Evolutionary conservation across 495 filamentous ascomycete genomes (phyloP), one percentile per base, ranked within the genome.

Genomic region (Aspergillus bridgeri): DNA sequence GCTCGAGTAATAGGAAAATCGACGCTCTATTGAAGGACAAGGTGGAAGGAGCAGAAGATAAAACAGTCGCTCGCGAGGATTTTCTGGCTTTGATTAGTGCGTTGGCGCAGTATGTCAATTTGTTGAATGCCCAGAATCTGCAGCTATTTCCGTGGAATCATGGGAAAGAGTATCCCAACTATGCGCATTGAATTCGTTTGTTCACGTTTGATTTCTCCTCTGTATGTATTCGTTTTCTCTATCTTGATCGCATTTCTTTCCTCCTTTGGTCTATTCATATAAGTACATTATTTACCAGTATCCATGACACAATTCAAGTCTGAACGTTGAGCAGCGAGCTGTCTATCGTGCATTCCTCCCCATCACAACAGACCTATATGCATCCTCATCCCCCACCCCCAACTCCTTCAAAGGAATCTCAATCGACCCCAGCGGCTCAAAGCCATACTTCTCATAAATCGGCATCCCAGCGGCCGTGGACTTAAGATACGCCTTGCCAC

Each of bases 121-220:
- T 61, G 6, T 45, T 61, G 15, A 61, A 61, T 57, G 59, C 59
- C 8, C 59, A 61, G 54, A 61, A 61, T 22, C 44, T 61, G 48
- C 50, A 43, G 24, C 8, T 57, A 44, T 61, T 57, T 53, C 59
- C 59, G 5, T 61, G 59, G 59, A 57, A 51, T 11, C 59, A 61
- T 44, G 43, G 48, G 2, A n/a, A 17, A 15, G 59, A 61, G 44
- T 61, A 61, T 46, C 48, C 38, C 24, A 53, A 53, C 22, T 38
- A 15, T 15, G 33, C 17, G 6, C 11, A 38, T 38, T 38, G 9
- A 38, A 1, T 15, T 38, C 1, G 17, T 38, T 38, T 38, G 5
- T 15, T 38, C 3, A n/a, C n/a, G n/a, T n/a, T n/a, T n/a, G 27
- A 9, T 29, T 1, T 29, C 11, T 29, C 6, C 2, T 29, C 11